A percentile compares a stretch with the other conserved stretches of the same genome.
Conservation (phyloP, 192 early-diverging fungal genomes). For the Backusella tuberculispora region DNA sequence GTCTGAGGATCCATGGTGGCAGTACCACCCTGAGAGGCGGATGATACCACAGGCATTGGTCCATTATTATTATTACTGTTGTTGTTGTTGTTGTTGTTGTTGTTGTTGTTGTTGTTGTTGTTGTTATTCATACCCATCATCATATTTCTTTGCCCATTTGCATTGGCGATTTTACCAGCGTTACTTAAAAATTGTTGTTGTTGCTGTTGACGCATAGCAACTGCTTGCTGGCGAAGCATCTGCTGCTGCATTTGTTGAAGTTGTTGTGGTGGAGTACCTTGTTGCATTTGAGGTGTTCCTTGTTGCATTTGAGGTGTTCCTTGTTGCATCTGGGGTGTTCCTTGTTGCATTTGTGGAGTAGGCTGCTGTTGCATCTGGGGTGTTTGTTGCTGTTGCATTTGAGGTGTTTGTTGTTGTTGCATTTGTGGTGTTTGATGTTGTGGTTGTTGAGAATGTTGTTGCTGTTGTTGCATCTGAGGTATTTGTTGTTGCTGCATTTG, state of each 20-base stretch:
- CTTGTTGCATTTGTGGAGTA: slow-evolving; percentile 11
- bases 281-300: neutral
- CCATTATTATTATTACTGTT: too few species aligned
- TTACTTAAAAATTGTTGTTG: slow-evolving; percentile 26
- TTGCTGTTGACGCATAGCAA: slow-evolving; percentile 36
- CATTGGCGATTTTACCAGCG: neutral
- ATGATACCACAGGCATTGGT: neutral
- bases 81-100: neutral
- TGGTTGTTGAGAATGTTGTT: neutral
- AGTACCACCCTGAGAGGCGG: slow-evolving; percentile 12
- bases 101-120: neutral
- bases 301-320: slow-evolving; percentile 20
- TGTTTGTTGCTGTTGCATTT: slow-evolving; percentile 14
- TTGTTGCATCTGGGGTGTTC: neutral
- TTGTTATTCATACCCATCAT: slow-evolving; percentile 20
- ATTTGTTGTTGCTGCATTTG: slow-evolving; percentile 3
- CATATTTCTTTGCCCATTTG: neutral
- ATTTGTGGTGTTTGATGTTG: neutral
- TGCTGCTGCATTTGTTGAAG: slow-evolving; percentile 27
- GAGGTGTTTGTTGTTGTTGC: slow-evolving; percentile 12
- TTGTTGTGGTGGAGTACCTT: slow-evolving; percentile 17
- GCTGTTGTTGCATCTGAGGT: neutral
- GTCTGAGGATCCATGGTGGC: slow-evolving; percentile 21
- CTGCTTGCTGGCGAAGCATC: slow-evolving; percentile 28
- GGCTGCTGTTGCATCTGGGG: slow-evolving; percentile 23